phyloP scores from a whole-genome alignment of 495 filamentous ascomycete species.

The Choiromyces venosus region DNA sequence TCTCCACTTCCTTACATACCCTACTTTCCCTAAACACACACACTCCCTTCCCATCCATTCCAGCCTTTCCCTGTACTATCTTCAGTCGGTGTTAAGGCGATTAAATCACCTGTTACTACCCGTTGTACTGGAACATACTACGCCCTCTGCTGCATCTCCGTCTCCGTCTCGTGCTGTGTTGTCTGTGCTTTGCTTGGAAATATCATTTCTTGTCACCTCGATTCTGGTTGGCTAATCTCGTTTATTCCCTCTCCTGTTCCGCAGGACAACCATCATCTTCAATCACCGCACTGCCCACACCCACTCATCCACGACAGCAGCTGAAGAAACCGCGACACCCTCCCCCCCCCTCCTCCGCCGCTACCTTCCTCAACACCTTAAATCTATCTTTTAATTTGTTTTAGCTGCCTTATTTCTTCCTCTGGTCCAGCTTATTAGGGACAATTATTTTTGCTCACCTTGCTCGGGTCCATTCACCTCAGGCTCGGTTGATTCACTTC shows the following conservation, averaged over 20 bases:
- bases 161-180: conserved; percentile 32
- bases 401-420: conserved; percentile 24
- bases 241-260: conserved; percentile 36
- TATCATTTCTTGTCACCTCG: conserved; percentile 23
- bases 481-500: background rate
- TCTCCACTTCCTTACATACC: background rate
- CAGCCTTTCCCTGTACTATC: background rate
- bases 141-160: conserved; percentile 18
- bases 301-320: conserved; percentile 19
- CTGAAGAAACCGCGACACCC: conserved; percentile 24
- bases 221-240: conserved; percentile 34
- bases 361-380: conserved; percentile 28
- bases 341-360: conserved; percentile 20
- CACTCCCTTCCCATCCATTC: background rate
- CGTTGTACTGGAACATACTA: conserved; percentile 32
- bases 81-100: conserved; percentile 18
- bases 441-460: background rate
- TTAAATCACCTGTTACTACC: conserved; percentile 28
- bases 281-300: conserved; percentile 32
- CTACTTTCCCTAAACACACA: background rate
- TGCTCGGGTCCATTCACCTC: background rate
- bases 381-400: background rate
- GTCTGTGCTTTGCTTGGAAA: conserved; percentile 38
- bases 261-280: conserved; percentile 25
- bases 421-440: conserved; percentile 19